Conservation (phyloP, 2,329 filamentous ascomycete genomes). For the Fusarium marasasianum region DNA sequence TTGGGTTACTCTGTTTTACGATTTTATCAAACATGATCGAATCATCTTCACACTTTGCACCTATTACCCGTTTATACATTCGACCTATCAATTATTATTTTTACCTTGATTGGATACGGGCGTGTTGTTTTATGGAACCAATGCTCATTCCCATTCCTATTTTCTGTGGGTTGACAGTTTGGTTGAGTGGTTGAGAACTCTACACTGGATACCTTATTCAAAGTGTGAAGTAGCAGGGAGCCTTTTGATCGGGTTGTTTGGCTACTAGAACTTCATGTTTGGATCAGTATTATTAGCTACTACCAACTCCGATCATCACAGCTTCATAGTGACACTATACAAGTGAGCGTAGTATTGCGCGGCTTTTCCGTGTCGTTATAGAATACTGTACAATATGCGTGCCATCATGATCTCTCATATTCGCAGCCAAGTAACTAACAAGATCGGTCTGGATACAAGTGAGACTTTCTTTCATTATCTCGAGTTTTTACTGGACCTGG, state of each 20-base stretch:
- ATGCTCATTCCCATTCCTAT: background rate
- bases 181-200: background rate
- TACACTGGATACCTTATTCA: background rate
- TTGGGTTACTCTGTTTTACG: conserved; percentile 18
- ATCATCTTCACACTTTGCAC: conserved; percentile 17
- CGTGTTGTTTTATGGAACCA: conserved; percentile 19
- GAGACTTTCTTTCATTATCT: background rate
- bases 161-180: background rate
- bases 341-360: background rate
- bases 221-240: background rate
- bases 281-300: background rate
- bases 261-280: no score
- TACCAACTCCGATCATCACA: background rate
- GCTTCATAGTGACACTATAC: background rate
- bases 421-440: background rate
- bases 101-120: conserved; percentile 19
- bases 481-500: background rate
- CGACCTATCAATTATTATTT: background rate
- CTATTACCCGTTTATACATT: background rate
- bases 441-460: background rate
- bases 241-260: background rate
- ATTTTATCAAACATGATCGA: conserved; percentile 23
- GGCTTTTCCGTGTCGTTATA: conserved; percentile 9
- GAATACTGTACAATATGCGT: background rate
- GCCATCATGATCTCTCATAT: conserved; percentile 5